These are phyloP conservation scores for Russula lepida DNA, from an alignment of 768 basidiomycete species.

Conservation along the genomic window DNA sequence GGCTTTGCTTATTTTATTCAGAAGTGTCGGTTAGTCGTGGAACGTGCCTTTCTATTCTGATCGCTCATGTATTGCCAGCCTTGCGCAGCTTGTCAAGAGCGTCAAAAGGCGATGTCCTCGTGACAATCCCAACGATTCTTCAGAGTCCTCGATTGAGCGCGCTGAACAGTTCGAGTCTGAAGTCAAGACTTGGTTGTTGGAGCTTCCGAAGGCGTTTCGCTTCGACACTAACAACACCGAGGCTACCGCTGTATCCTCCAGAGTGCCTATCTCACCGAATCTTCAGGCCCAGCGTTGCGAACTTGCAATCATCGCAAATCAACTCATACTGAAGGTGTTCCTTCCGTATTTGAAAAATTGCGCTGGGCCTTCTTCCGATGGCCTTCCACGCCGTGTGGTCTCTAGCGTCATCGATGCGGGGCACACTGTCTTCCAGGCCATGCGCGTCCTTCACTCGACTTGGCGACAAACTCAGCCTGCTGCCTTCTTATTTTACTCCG, in stretches of 20 bases:
- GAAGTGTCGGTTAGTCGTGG: constrained; percentile 49
- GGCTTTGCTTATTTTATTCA: constrained; percentile 44
- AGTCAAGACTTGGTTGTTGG: constrained; percentile 43
- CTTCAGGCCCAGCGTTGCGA: constrained; percentile 50
- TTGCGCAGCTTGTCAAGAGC: constrained; percentile 54
- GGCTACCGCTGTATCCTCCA: constrained; percentile 20
- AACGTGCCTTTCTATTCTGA: background rate
- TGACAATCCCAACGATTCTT: constrained; percentile 29
- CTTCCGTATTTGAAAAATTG: constrained; percentile 48
- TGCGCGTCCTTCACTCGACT: constrained; percentile 34
- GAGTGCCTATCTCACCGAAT: constrained; percentile 27
- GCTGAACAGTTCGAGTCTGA: constrained; percentile 51
- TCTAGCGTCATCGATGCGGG: constrained; percentile 57
- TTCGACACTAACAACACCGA: constrained; percentile 33
- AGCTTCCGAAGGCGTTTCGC: constrained; percentile 44
- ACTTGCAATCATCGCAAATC: constrained; percentile 49
- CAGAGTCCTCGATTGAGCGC: constrained; percentile 47
- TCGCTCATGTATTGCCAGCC: constrained; percentile 30
- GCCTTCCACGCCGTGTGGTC: constrained; percentile 43
- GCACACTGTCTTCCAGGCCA: constrained; percentile 51
- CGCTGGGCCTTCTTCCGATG: constrained; percentile 23
- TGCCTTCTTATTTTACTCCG: constrained; percentile 48
- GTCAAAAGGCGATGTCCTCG: constrained; percentile 45
- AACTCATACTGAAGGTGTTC: constrained; percentile 55
- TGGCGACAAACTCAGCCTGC: constrained; percentile 38